These are phyloP conservation scores for Blastomyces gilchristii DNA, from an alignment of 2,329 filamentous ascomycete genomes.

Conservation along the genomic window DNA sequence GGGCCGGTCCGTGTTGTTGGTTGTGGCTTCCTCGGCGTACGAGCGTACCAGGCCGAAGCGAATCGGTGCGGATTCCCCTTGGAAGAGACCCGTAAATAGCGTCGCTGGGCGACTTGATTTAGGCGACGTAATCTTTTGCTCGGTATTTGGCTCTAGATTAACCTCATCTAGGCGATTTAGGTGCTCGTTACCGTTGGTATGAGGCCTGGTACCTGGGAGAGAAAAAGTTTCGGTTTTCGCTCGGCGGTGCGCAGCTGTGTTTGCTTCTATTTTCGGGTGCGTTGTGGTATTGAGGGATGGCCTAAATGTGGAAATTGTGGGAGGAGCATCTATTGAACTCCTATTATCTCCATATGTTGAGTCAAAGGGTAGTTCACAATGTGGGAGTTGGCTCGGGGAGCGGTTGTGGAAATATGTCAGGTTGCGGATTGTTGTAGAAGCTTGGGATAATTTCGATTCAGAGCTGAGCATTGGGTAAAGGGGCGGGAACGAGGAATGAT, in stretches of 20 bases:
- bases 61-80: conserved; percentile 2
- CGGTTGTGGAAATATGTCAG: not conserved
- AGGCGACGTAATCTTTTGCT: not conserved
- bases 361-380: not conserved
- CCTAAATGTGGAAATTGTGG: not conserved
- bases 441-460: not conserved
- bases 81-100: conserved; percentile 3
- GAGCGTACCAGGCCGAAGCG: not conserved
- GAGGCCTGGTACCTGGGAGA: not conserved
- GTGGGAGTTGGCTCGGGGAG: not conserved
- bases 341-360: not conserved
- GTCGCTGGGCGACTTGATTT: not conserved
- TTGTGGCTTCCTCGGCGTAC: not conserved
- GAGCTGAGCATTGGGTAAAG: conserved; percentile 3
- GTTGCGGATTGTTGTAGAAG: conserved; percentile 3
- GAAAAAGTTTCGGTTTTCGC: conserved; percentile 9
- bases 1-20: not conserved
- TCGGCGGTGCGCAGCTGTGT: conserved; percentile 5
- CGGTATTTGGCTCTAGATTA: not conserved
- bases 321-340: not conserved
- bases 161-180: conserved; percentile 1
- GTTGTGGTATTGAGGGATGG: not conserved
- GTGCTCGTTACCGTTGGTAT: not conserved
- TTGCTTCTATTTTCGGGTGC: not conserved
- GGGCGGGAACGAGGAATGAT: not conserved